Evolutionary conservation across 164 flowering plant species (phyloP), one percentile per base, ranked within the genome.

Genomic region (Dillenia suffruticosa): DNA sequence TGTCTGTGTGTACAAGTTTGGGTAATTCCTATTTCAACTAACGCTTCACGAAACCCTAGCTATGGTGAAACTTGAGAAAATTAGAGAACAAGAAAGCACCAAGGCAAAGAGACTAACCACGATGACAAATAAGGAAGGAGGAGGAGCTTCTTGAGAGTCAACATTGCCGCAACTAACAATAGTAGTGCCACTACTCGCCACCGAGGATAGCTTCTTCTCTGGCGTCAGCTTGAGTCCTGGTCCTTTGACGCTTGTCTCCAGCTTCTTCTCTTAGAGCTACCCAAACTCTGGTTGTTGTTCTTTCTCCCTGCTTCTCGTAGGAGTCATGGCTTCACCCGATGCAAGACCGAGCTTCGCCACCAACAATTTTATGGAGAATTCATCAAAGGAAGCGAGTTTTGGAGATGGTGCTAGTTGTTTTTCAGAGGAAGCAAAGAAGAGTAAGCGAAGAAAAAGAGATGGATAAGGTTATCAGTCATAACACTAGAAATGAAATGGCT

Each of bases 251-350:
- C 74, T 93, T 11, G 90, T 88, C 12, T 85, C 96, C 22, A 67
- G 60, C 63, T 87, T 87, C 77, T 87, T 90, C 81, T 52, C 92
- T 40, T 91, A 86, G 12, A 67, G 61, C 60, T 76, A 70, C 51
- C 78, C 88, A 1, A 85, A 83, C 59, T 56, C 79, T 0, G 84
- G 78, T 5, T 65, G 51, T 52, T 61, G 72, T 48, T 86, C 94
- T n/a, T 90, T 93, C 75, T 87, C 97, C 3, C 96, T 89, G 78
- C 90, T 93, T 9, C 83, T 93, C 6, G 94, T 97, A 11, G 98
- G 97, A 10, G 97, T 96, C 32, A 89, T 90, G 92, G 81, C 77
- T 44, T 87, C 98, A 1, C 96, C 96, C 0, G 57, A 65, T 22
- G 76, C 81, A 14, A 64, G 54, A 16, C 49, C 50, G 15, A 64